Conservation (phyloP, 139 green algal genomes). For the Chlorella sp. region DNA sequence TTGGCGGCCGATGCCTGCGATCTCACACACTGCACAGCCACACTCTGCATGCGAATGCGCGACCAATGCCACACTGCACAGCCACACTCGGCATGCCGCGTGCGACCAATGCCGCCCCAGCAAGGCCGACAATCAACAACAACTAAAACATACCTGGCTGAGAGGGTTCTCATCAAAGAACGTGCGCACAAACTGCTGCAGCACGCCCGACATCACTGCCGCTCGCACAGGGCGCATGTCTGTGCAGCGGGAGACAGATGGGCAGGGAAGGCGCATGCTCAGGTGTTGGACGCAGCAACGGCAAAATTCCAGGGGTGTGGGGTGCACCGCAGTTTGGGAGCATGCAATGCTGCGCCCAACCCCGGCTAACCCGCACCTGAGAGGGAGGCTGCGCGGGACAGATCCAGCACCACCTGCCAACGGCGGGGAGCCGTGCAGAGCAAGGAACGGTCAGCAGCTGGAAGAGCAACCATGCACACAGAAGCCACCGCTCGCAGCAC, state of each 20-base stretch:
- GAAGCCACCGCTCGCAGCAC: neutral
- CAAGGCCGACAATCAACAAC: no score
- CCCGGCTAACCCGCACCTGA: neutral
- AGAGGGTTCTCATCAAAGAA: constrained; percentile 98
- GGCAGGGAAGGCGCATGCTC: neutral
- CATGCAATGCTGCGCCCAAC: neutral
- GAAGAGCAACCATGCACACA: neutral
- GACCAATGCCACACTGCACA: no score
- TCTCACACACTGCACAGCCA: no score
- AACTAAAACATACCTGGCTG: constrained; percentile 22
- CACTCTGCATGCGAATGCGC: no score
- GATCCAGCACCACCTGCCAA: constrained; percentile 73
- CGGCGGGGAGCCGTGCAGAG: neutral
- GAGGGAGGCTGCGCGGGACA: constrained; percentile 69
- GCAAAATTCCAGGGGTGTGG: neutral
- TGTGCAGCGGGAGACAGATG: neutral
- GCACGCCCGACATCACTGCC: constrained; percentile 63
- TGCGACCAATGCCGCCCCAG: no score
- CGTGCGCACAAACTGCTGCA: constrained; percentile 79
- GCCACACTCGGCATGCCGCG: no score
- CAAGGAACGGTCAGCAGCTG: neutral
- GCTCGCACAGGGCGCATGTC: constrained; percentile 88
- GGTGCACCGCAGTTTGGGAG: neutral
- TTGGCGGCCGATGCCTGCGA: no score
- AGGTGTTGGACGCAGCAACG: neutral